Base-by-base conservation (phyloP, 176 grass and related monocot genomes). In the Phyllostachys edulis region DNA sequence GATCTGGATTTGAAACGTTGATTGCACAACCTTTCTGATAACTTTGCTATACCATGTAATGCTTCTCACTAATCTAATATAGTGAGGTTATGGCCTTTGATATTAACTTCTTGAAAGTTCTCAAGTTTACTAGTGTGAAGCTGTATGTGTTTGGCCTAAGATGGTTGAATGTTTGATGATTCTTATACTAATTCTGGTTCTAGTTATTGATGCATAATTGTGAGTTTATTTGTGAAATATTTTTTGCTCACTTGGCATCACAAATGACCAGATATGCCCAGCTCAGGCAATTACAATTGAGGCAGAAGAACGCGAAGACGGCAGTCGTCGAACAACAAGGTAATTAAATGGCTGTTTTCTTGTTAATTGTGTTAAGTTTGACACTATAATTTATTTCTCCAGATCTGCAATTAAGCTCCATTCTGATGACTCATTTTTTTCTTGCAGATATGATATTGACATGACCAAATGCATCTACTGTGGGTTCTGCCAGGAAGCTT, bases 381-480 rank as follows among this genome's bases (percentile, higher is more conserved):
- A n/a, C 24, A 21, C 7, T 55, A 36, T 41, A 26, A 23, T 54
- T 15, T 77, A 36, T 36, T 39, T 6, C 63, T 69, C 74, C 7
- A 20, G 21, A 26, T 85, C 17, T 67, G 67, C 59, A 42, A 34
- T 72, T 54, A 38, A 56, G 16, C 26, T 67, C 29, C 21, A 73
- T 78, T 79, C 27, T 66, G 73, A 82, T 8, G 3, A 41, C 36
- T 1, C 4, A 7, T 54, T 63, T 4, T 13, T 79, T 66, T 75
- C 32, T 40, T 60, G 27, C 85, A 98, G 96, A 87, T 98, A 98
- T 66, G 93, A 99, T 78, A 99, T 96, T 81, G 93, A 96, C 78
- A 96, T 99, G 96, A 99, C 96, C 38, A 99, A 99, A 85, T 99
- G 96, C 85, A 99, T 99, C 75, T 99, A 99, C 78, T 99, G 93